phyloP scores from a whole-genome alignment of 768 basidiomycete genomes.

The Pisolithus microcarpus region DNA sequence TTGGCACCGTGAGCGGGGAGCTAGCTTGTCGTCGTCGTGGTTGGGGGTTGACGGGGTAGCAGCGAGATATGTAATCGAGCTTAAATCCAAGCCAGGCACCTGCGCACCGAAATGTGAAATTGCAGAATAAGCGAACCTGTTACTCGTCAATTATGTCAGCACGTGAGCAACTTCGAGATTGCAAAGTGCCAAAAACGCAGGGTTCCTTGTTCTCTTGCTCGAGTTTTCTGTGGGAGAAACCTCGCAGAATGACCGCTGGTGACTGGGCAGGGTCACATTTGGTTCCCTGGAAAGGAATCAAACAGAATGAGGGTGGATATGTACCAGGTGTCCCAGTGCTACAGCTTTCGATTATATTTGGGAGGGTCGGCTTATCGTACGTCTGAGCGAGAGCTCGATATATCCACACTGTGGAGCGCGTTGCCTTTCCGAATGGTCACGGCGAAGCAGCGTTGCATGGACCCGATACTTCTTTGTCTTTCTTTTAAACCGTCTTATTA shows the following conservation, averaged over 20 bases:
- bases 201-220: not conserved
- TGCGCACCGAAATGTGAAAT: not conserved
- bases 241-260: not conserved
- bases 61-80: not conserved
- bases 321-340: too few species aligned
- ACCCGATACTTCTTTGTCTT: too few species aligned
- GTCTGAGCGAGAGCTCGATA: too few species aligned
- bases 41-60: not conserved
- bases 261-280: not conserved
- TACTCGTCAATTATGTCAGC: not conserved
- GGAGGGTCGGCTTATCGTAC: too few species aligned
- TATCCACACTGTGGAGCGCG: too few species aligned
- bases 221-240: not conserved
- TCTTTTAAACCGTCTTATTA: too few species aligned
- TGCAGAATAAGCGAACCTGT: not conserved
- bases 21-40: not conserved
- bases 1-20: not conserved
- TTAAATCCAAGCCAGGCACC: conserved; percentile 1
- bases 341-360: too few species aligned
- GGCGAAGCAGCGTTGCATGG: too few species aligned
- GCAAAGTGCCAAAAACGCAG: not conserved
- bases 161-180: not conserved
- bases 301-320: too few species aligned
- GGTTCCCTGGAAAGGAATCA: too few species aligned
- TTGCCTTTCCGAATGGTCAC: too few species aligned